A percentile compares a stretch with the other conserved stretches of the same genome.
These are phyloP conservation scores for Xylaria sp. DNA, from an alignment of 2,329 filamentous ascomycete species.

Conservation along the genomic window DNA sequence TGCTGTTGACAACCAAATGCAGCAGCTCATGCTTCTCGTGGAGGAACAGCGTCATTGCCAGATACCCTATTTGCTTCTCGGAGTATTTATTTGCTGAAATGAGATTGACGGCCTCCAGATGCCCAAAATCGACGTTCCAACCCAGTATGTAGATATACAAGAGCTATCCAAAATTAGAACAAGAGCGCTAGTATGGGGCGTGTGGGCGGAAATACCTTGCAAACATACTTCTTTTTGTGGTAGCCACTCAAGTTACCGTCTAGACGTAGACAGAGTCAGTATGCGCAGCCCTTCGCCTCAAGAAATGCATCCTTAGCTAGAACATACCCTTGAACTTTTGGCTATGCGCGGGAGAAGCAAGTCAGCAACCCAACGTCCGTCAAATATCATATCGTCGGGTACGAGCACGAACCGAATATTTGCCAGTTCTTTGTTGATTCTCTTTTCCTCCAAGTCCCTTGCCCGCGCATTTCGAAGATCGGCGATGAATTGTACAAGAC, in stretches of 20 bases:
- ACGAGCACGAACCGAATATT: slow-evolving; percentile 79
- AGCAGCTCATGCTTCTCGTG: slow-evolving; percentile 97
- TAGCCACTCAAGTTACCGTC: slow-evolving; percentile 94
- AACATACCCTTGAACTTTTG: slow-evolving; percentile 90
- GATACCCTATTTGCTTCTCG: slow-evolving; percentile 98
- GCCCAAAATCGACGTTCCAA: slow-evolving; percentile 99
- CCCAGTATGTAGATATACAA: slow-evolving; percentile 99
- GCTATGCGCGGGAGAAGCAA: slow-evolving; percentile 53
- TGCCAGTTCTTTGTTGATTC: slow-evolving; percentile 98
- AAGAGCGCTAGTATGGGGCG: slow-evolving; percentile 19
- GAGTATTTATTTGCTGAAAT: slow-evolving; percentile 98
- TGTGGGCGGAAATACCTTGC: slow-evolving; percentile 73
- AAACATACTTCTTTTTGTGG: slow-evolving; percentile 99
- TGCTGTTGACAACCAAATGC: slow-evolving; percentile 97
- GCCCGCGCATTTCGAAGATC: slow-evolving; percentile 95
- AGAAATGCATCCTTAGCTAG: background rate
- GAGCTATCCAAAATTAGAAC: slow-evolving; percentile 62
- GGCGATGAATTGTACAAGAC: slow-evolving; percentile 97
- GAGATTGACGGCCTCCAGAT: slow-evolving; percentile 97
- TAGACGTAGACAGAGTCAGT: slow-evolving; percentile 49
- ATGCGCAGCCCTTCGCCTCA: slow-evolving; percentile 21
- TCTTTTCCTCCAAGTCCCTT: slow-evolving; percentile 95
- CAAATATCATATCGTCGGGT: background rate
- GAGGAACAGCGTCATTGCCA: slow-evolving; percentile 95
- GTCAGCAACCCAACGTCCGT: slow-evolving; percentile 27